Evolutionary conservation across 1,284 basidiomycete species (phyloP), one percentile per base, ranked within the genome.

Genomic region (Cryptococcus sp.): DNA sequence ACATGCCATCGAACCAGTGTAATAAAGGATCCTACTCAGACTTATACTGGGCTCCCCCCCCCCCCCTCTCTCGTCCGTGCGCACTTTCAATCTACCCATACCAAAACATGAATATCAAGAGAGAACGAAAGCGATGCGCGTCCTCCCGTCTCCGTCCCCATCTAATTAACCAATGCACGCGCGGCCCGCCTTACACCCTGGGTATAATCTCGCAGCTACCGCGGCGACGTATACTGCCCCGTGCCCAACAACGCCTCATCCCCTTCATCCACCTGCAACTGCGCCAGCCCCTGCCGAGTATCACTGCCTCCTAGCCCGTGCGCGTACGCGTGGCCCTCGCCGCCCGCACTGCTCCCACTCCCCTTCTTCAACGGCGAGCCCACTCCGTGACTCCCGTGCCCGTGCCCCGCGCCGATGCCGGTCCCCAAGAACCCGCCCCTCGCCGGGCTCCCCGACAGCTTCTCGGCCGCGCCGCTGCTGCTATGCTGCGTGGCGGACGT

Each of bases 131-230:
- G 28, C 16, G 9, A 33, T 33, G 28, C 28, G 9, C 28, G 5
- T 33, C 28, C 28, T 33, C 28, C 28, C 28, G 4, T 16, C n/a
- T 6, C 23, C 16, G 12, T 46, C 4, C n/a, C 20, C 23, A 24
- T 28, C 18, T 28, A 9, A 33, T 33, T 33, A n/a, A n/a, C n/a
- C n/a, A n/a, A 33, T 33, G 28, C 28, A 33, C 4, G n/a, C 44
- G 23, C 43, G 20, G 13, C 7, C 15, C 44, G 36, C 4, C 35
- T 54, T 47, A 64, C 36, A 63, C 58, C 21, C 63, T 53, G 7
- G 65, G 65, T 36, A 51, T 45, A n/a, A n/a, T n/a, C n/a, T n/a
- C n/a, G n/a, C n/a, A n/a, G n/a, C 43, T 64, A 61, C 4, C 63
- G 65, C 24, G 65, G 63, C 18, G 58, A 57, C 38, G 58, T 59